These are phyloP conservation scores for Tulasnella sp. DNA, from an alignment of 768 basidiomycete species.

Conservation along the genomic window DNA sequence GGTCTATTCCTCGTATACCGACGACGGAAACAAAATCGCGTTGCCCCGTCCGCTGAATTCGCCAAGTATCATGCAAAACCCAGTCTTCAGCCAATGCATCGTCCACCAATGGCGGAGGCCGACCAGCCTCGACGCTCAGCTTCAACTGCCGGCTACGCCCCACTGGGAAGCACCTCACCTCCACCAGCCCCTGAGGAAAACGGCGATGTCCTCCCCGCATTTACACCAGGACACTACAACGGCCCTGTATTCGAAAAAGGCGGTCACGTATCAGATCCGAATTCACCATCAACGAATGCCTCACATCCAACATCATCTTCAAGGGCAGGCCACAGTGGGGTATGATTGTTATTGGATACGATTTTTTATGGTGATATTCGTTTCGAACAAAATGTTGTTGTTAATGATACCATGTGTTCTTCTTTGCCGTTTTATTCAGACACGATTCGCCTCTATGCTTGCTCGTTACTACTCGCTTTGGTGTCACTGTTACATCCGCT, in stretches of 20 bases:
- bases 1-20: not conserved
- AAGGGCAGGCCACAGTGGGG: no score
- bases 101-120: not conserved
- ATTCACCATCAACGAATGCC: not conserved
- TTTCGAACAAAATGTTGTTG: no score
- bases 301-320: no score
- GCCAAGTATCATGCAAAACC: conserved; percentile 8
- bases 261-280: conserved; percentile 6
- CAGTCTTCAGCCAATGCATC: not conserved
- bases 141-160: conserved; percentile 5
- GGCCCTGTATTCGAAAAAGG: conserved; percentile 13
- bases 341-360: no score
- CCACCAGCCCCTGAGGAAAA: not conserved
- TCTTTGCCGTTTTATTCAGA: no score
- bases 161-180: no score
- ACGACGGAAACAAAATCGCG: not conserved
- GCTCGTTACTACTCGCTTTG: no score
- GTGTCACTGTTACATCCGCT: no score
- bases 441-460: no score
- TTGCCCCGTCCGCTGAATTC: conserved; percentile 11
- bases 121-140: not conserved
- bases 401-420: no score
- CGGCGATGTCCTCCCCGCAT: conserved; percentile 2
- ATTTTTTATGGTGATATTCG: no score
- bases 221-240: conserved; percentile 11